Base-by-base conservation (phyloP, 169 alveolate genomes). In the Eimeria necatrix region DNA sequence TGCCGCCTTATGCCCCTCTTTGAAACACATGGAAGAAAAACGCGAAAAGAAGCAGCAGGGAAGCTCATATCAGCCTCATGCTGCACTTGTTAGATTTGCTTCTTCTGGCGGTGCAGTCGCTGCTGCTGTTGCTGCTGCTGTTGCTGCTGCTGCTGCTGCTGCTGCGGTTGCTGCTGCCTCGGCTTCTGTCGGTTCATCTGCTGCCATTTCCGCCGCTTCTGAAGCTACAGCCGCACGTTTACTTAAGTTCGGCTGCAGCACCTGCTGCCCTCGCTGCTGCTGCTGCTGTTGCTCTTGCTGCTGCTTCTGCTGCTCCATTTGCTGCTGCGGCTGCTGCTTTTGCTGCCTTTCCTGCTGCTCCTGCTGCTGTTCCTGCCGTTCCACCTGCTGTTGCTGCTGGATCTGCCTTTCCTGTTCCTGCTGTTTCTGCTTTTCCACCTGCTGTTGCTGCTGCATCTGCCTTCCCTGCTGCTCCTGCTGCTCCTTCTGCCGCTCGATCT, bases 331-430 rank as follows among this genome's bases (percentile, higher is more conserved):
- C 46, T 26, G 52, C 51, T 73, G 56, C 20, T 73, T 32, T 48
- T 73, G 83, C 83, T 71, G 83, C 83, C 24, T 9, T 48, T 41
- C 20, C 83, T 73, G 48, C 83, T 22, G 83, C 83, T 9, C 7
- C 83, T 73, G 83, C 51, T 73, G 48, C 83, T 10, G 48, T 48
- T 41, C 24, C 83, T 1, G 5, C 20, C 24, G 52, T 48, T 14
- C 9, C 83, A 26, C 24, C 56, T 73, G 52, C 14, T 71, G 51
- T 9, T 9, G 83, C 83, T 22, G 83, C 83, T 22, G 48, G 6
- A n/a, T 32, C 83, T 73, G 83, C 56, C 20, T 5, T 24, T 22
- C 12, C 51, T 22, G 83, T 48, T 73, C 51, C 51, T 73, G 48
- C 83, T 10, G 4, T 48, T 41, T 73, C 83, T 1, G 5, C 20